phyloP scores from a whole-genome alignment of 352 stramenopile species.

The Globisporangium paddicum region DNA sequence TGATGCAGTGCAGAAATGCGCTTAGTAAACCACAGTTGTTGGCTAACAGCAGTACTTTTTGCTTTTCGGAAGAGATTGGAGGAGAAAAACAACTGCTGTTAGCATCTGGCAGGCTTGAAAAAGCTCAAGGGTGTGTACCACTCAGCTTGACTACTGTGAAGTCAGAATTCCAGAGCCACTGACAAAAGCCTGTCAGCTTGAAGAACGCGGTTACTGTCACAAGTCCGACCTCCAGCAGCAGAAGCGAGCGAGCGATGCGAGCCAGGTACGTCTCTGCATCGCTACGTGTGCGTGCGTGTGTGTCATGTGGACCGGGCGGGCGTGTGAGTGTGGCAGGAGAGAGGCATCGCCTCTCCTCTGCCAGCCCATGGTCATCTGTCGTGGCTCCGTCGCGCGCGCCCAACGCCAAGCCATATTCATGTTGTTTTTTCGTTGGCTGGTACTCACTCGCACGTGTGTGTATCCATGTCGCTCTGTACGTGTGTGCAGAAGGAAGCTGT shows the following conservation, averaged over 20 bases:
- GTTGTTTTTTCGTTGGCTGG: no score
- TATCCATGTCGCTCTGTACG: background rate
- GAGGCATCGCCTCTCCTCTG: background rate
- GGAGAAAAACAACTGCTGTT: no score
- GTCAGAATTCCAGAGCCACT: no score
- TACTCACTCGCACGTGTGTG: background rate
- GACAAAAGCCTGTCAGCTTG: constrained; percentile 8
- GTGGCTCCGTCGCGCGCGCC: background rate
- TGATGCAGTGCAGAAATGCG: no score
- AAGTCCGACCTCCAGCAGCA: constrained; percentile 6
- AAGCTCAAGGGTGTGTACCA: no score
- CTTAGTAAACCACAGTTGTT: no score
- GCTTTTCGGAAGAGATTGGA: no score
- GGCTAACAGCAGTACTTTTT: no score
- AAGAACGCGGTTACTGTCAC: constrained; percentile 6
- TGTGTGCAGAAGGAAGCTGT: constrained; percentile 33
- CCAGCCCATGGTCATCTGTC: background rate
- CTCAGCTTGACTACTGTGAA: no score
- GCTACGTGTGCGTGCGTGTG: background rate
- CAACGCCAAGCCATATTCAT: no score
- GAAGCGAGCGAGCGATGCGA: constrained; percentile 1
- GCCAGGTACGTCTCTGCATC: constrained; percentile 4
- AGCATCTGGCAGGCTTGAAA: no score
- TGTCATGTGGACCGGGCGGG: no score
- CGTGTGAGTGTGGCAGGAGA: background rate